Evolutionary conservation across 1,284 basidiomycete species (phyloP).

Genomic region (Gymnopus androsaceus): DNA sequence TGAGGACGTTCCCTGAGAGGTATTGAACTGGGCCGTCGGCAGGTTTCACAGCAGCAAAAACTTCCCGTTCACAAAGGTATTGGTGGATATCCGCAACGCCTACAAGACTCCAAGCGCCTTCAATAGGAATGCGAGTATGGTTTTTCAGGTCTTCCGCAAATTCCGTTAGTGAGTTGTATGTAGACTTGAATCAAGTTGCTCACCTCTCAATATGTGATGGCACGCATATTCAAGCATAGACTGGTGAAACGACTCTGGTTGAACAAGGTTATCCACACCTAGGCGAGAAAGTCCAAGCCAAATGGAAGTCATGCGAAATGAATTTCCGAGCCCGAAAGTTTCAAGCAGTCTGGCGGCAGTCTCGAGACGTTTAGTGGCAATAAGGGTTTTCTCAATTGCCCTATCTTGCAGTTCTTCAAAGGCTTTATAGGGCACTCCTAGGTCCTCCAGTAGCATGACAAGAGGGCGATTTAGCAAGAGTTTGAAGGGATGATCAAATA

Average conservation of each 20-base stretch:
- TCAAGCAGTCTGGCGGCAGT: conserved; percentile 51
- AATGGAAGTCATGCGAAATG: conserved; percentile 42
- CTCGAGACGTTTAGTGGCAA: conserved; percentile 42
- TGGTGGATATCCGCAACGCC: conserved; percentile 66
- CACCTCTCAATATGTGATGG: conserved; percentile 44
- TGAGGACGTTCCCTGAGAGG: conserved; percentile 52
- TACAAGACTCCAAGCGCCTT: conserved; percentile 62
- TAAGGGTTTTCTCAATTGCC: conserved; percentile 49
- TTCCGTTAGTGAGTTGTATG: background rate
- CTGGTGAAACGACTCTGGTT: conserved; percentile 48
- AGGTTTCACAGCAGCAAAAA: conserved; percentile 58
- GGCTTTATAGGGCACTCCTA: conserved; percentile 39
- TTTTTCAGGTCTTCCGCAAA: conserved; percentile 64
- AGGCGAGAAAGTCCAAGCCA: conserved; percentile 38
- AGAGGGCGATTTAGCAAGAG: conserved; percentile 50
- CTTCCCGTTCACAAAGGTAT: conserved; percentile 50
- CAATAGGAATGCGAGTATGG: conserved; percentile 66
- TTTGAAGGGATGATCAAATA: conserved; percentile 11
- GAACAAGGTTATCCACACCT: conserved; percentile 30
- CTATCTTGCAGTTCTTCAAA: conserved; percentile 54
- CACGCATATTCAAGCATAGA: conserved; percentile 53
- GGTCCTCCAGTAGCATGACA: conserved; percentile 47
- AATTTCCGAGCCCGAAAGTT: conserved; percentile 41
- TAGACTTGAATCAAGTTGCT: background rate
- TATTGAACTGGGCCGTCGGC: conserved; percentile 41